These are phyloP conservation scores for Austropuccinia psidii DNA, from an alignment of 1,284 basidiomycete species.

Conservation along the genomic window DNA sequence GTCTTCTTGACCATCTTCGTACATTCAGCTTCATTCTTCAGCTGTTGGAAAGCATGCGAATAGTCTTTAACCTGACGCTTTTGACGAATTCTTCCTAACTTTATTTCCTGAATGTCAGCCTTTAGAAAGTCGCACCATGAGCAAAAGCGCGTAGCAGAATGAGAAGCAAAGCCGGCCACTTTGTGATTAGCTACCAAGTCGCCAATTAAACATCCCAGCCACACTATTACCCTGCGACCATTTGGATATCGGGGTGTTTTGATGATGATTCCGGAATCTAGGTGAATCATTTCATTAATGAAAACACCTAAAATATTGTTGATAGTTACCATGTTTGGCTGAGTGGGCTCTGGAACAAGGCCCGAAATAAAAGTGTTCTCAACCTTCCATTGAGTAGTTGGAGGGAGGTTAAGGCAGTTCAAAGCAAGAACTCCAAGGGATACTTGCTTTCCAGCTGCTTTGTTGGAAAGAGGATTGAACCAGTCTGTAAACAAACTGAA, in stretches of 20 bases:
- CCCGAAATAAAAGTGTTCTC: background rate
- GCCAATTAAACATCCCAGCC: background rate
- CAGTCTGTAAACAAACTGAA: background rate
- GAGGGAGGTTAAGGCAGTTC: background rate
- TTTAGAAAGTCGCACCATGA: background rate
- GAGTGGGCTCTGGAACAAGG: background rate
- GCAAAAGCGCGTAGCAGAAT: background rate
- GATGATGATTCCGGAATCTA: too few species aligned
- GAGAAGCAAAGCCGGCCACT: conserved; percentile 1
- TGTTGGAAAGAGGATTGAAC: background rate
- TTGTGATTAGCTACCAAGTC: background rate
- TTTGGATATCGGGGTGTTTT: background rate
- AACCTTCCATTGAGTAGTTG: background rate
- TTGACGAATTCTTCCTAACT: background rate
- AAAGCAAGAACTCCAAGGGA: background rate
- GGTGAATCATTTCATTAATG: background rate
- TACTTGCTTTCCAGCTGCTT: background rate
- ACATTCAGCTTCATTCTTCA: background rate
- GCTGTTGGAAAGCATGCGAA: background rate
- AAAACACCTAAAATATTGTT: background rate
- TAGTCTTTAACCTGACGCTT: background rate
- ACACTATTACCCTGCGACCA: background rate
- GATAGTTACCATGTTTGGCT: background rate
- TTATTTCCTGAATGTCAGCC: background rate
- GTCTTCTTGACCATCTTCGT: background rate